Evolutionary conservation across 2,329 filamentous ascomycete species (phyloP), one percentile per base, ranked within the genome.

Genomic region (Cladophialophora exuberans): DNA sequence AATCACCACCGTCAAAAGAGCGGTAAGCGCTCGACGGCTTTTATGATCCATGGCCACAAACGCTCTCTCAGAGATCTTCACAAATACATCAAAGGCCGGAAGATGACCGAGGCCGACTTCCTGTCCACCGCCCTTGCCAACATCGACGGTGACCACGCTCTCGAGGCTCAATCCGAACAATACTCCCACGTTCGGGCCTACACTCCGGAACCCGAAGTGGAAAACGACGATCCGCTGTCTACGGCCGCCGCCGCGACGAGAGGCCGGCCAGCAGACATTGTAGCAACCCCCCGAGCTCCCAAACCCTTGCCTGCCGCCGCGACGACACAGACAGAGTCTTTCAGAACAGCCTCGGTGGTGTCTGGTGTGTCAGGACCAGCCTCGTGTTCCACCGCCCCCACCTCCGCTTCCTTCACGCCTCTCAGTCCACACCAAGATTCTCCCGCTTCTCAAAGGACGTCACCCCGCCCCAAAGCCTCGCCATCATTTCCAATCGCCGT

Each of bases 51-150:
- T 52, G 62, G 63, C 36, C 62, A 64, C 41, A 51, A 54, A 22
- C 56, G 61, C 31, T 59, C 62, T 13, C 49, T 62, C 41, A 59
- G 57, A 36, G 61, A 64, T 39, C 56, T 65, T n/a, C 61, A 62
- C 46, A 59, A 62, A 41, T 64, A 64, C 47, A 62, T 64, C 55
- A 62, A 63, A 22, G 61, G 62, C 39, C 55, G 62, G 31, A 62
- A 62, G 48, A 63, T 63, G 59, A 61, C 60, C 38, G 57, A 59
- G 22, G 62, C 63, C 25, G 56, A 62, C 10, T 65, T 65, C 52
- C 56, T 60, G 9, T 55, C 52, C 2, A 48, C 56, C 20, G 63
- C 63, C 18, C 56, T 59, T 7, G 52, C 52, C 23, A 61, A 59
- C 30, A 36, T 61, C 28, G 25, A 48, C 35, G 46, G 41, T 39